phyloP scores from a whole-genome alignment of 1,284 basidiomycete species.

The Papiliotrema flavescens region DNA sequence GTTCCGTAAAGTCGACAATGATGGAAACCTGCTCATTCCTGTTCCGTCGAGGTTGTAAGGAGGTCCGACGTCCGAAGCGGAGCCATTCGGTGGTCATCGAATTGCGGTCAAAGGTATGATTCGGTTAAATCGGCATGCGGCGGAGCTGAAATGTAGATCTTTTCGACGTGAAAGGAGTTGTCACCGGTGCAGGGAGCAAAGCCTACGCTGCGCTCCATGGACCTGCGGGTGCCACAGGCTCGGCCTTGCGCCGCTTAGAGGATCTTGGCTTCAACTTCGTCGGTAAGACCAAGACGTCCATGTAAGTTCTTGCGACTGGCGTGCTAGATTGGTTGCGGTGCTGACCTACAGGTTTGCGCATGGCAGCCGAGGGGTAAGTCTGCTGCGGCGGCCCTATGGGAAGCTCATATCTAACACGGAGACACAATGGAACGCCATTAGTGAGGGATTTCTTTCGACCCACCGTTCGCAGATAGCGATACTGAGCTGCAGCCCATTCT shows the following conservation, averaged over 20 bases:
- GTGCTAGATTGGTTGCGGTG: too few relatives aligned
- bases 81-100: slow-evolving; percentile 25
- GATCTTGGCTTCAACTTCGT: slow-evolving; percentile 54
- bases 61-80: slow-evolving; percentile 15
- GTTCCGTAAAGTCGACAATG: slow-evolving; percentile 9
- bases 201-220: slow-evolving; percentile 16
- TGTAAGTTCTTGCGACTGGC: too few relatives aligned
- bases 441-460: not conserved
- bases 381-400: not conserved
- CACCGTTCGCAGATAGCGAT: not conserved
- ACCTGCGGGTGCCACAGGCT: slow-evolving; percentile 12
- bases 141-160: too few relatives aligned
- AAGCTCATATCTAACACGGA: slow-evolving; percentile 36
- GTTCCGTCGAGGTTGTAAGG: slow-evolving; percentile 33
- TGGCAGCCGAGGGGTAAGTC: not conserved
- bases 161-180: slow-evolving; percentile 29
- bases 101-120: slow-evolving; percentile 35
- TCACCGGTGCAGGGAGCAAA: slow-evolving; percentile 23
- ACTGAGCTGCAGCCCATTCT: slow-evolving; percentile 51
- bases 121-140: not conserved
- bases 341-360: too few relatives aligned
- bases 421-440: slow-evolving; percentile 53
- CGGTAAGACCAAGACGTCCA: slow-evolving; percentile 57
- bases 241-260: slow-evolving; percentile 51
- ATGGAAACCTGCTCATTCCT: slow-evolving; percentile 18